A percentile compares a stretch with the other conserved stretches of the same genome.
These are phyloP conservation scores for Martiniozyma abietophila DNA, from an alignment of 805 yeast species.

Conservation along the genomic window DNA sequence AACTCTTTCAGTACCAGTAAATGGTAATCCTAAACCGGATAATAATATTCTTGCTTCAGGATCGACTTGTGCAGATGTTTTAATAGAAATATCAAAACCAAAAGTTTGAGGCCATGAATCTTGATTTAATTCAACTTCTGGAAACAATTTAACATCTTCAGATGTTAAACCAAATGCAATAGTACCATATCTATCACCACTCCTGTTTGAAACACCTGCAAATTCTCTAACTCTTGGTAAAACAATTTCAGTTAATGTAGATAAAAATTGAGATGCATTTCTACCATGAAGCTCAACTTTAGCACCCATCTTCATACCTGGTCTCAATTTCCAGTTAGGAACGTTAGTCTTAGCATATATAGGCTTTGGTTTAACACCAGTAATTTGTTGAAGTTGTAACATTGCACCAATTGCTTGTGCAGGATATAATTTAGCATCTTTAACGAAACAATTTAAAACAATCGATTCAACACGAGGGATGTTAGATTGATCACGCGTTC, in stretches of 20 bases:
- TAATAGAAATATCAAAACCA: conserved; percentile 78
- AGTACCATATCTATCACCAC: conserved; percentile 84
- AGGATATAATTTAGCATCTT: conserved; percentile 58
- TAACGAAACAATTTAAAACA: conserved; percentile 66
- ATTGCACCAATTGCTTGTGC: conserved; percentile 69
- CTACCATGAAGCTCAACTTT: conserved; percentile 68
- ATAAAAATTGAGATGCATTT: conserved; percentile 75
- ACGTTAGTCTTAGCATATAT: conserved; percentile 71
- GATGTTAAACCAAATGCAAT: conserved; percentile 75
- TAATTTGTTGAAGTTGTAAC: conserved; percentile 81
- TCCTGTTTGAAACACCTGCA: conserved; percentile 59
- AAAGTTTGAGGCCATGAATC: conserved; percentile 83
- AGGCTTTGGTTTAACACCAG: conserved; percentile 77
- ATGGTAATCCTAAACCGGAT: conserved; percentile 77
- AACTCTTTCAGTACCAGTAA: conserved; percentile 43
- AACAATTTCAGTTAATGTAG: conserved; percentile 84
- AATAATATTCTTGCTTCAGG: conserved; percentile 79
- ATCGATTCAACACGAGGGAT: conserved; percentile 67
- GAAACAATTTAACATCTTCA: conserved; percentile 74
- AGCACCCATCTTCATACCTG: conserved; percentile 88
- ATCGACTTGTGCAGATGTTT: conserved; percentile 85
- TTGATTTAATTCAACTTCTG: conserved; percentile 85
- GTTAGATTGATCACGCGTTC: conserved; percentile 56
- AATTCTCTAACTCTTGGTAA: conserved; percentile 89
- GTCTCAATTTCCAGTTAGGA: conserved; percentile 77